Percentiles rank a stretch among this genome's conserved stretches.
phyloP scores from a whole-genome alignment of 371 early-diverging fungal species.

The Synchytrium microbalum region DNA sequence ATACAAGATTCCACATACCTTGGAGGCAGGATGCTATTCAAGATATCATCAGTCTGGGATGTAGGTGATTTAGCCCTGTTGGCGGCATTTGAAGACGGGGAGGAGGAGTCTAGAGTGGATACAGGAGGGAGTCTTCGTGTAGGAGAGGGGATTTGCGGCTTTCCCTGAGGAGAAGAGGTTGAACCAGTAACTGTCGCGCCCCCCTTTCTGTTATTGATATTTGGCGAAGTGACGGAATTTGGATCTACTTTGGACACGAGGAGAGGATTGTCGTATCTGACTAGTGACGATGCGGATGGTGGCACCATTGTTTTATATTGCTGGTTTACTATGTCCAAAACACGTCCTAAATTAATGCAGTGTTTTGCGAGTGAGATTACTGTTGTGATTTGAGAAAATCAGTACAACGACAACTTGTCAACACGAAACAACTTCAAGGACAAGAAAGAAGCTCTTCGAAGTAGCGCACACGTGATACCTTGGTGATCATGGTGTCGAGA shows the following conservation, averaged over 20 bases:
- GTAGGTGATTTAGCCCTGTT: constrained; percentile 37
- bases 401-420: too few relatives aligned
- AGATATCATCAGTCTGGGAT: constrained; percentile 43
- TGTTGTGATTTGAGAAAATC: too few relatives aligned
- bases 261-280: constrained; percentile 48
- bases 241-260: constrained; percentile 38
- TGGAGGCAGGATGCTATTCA: constrained; percentile 47
- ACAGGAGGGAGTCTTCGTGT: background rate
- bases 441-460: background rate
- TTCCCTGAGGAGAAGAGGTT: constrained; percentile 5
- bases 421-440: too few relatives aligned
- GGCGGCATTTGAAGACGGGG: constrained; percentile 30
- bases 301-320: constrained; percentile 24
- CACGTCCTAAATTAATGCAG: too few relatives aligned
- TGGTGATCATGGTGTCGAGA: background rate
- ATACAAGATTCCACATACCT: constrained; percentile 21
- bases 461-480: too few relatives aligned
- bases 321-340: too few relatives aligned
- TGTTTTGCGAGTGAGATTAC: too few relatives aligned
- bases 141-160: constrained; percentile 13
- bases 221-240: background rate
- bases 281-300: constrained; percentile 31
- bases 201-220: constrained; percentile 7
- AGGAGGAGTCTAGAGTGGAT: background rate
- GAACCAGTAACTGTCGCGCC: constrained; percentile 4